Evolutionary conservation across 257 asterid species (phyloP).

Genomic region (Verbena officinalis): DNA sequence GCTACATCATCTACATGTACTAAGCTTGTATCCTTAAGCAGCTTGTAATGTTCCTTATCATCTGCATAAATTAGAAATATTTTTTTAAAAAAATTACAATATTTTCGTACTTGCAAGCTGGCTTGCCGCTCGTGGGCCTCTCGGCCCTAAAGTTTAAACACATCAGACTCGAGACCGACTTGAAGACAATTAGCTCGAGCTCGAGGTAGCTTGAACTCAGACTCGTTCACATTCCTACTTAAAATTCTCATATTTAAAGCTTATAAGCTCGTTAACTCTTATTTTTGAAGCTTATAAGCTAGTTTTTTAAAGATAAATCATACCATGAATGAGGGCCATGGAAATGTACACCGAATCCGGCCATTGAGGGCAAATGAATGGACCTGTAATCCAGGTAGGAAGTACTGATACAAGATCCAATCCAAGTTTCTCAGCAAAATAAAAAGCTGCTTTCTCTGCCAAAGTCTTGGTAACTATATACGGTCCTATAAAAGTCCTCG

Average conservation of each 20-base stretch:
- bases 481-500: constrained; percentile 17
- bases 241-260: too few species aligned
- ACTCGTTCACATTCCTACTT: too few species aligned
- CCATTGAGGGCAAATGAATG: constrained; percentile 44
- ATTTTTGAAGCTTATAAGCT: too few species aligned
- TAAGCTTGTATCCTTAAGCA: neutral
- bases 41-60: constrained; percentile 9
- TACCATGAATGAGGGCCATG: constrained; percentile 50
- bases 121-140: too few species aligned
- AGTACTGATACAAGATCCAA: constrained; percentile 48
- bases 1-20: constrained; percentile 45
- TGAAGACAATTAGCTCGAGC: too few species aligned
- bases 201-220: too few species aligned
- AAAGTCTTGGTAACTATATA: constrained; percentile 45
- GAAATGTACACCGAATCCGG: constrained; percentile 39
- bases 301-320: neutral
- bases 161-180: too few species aligned
- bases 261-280: too few species aligned
- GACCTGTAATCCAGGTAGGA: constrained; percentile 57
- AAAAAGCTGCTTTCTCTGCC: constrained; percentile 47
- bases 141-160: too few species aligned
- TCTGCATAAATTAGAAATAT: constrained; percentile 1
- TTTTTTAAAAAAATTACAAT: too few species aligned
- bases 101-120: too few species aligned
- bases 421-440: constrained; percentile 45